Percentiles rank a stretch among this genome's conserved stretches.
phyloP scores from a whole-genome alignment of 2,329 filamentous ascomycete genomes.

The Curvularia hawaiiensis region DNA sequence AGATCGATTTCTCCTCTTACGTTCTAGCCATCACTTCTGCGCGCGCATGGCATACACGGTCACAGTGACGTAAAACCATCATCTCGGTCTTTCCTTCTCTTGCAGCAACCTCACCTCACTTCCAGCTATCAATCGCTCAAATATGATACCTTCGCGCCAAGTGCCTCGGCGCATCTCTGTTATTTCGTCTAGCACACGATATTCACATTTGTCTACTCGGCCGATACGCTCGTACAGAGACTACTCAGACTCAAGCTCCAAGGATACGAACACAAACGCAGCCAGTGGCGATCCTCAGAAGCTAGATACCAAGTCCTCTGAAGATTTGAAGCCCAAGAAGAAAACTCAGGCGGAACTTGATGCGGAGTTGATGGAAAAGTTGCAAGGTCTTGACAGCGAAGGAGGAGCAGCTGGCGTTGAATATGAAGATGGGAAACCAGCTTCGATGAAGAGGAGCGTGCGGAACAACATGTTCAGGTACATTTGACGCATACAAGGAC shows the following conservation, averaged over 20 bases:
- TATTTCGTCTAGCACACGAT: background rate
- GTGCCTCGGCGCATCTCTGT: background rate
- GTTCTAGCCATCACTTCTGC: slow-evolving; percentile 1
- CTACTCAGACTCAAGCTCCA: slow-evolving; percentile 11
- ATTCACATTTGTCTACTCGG: background rate
- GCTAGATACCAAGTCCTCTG: slow-evolving; percentile 15
- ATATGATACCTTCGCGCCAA: slow-evolving; percentile 3
- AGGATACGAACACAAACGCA: background rate
- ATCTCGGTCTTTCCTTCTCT: background rate
- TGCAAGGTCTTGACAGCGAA: slow-evolving; percentile 71
- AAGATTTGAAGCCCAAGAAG: slow-evolving; percentile 29
- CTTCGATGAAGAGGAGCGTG: slow-evolving; percentile 74
- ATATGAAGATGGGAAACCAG: slow-evolving; percentile 74
- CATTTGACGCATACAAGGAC: slow-evolving; percentile 48
- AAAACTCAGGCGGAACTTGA: slow-evolving; percentile 70
- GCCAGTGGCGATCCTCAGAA: slow-evolving; percentile 15
- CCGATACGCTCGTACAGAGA: background rate
- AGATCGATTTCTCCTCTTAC: background rate
- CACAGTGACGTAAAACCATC: slow-evolving; percentile 31
- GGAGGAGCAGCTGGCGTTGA: slow-evolving; percentile 75
- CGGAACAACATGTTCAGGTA: slow-evolving; percentile 79
- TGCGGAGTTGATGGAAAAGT: slow-evolving; percentile 67
- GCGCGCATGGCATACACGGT: slow-evolving; percentile 14
- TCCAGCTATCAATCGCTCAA: background rate
- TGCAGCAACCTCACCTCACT: background rate